Percentiles rank a stretch among this genome's conserved stretches.
Evolutionary conservation across 2,329 filamentous ascomycete genomes (phyloP).

Genomic region (Cladosporium austrohemisphaericum): DNA sequence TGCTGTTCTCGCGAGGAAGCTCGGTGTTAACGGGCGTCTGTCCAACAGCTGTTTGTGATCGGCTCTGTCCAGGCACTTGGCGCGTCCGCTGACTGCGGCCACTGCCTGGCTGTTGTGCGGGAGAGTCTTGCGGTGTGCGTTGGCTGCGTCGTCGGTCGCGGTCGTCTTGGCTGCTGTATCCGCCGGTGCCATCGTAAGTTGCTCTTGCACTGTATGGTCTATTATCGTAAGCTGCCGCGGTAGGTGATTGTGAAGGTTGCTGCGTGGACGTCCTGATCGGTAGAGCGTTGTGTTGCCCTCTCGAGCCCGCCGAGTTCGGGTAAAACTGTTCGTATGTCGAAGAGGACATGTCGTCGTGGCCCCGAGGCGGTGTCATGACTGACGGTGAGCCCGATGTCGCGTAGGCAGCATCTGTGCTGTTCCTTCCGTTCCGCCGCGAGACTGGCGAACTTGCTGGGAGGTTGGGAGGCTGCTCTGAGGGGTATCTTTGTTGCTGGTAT

Average conservation of each 20-base stretch:
- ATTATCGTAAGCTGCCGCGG: slow-evolving; percentile 25
- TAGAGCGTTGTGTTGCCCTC: slow-evolving; percentile 21
- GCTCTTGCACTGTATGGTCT: slow-evolving; percentile 24
- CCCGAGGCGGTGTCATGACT: slow-evolving; percentile 46
- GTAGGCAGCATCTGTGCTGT: slow-evolving; percentile 31
- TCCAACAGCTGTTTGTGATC: slow-evolving; percentile 49
- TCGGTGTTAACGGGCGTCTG: slow-evolving; percentile 50
- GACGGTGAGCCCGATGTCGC: slow-evolving; percentile 37
- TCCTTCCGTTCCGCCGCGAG: slow-evolving; percentile 36
- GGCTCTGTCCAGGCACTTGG: slow-evolving; percentile 38
- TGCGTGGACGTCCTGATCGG: slow-evolving; percentile 26
- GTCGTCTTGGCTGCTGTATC: slow-evolving; percentile 40
- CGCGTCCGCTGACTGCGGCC: slow-evolving; percentile 38
- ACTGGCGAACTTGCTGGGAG: slow-evolving; percentile 31
- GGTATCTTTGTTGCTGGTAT: slow-evolving; percentile 23
- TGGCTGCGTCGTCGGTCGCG: slow-evolving; percentile 31
- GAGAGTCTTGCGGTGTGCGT: slow-evolving; percentile 46
- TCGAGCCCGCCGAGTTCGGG: slow-evolving; percentile 24
- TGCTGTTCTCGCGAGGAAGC: slow-evolving; percentile 70
- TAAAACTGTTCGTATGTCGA: slow-evolving; percentile 72
- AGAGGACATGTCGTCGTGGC: slow-evolving; percentile 58
- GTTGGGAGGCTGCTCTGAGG: slow-evolving; percentile 19
- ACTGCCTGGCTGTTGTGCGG: slow-evolving; percentile 41
- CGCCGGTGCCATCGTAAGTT: slow-evolving; percentile 36
- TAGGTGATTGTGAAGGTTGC: slow-evolving; percentile 20